Percentiles rank a stretch among this genome's conserved stretches.
Conservation (phyloP, 768 basidiomycete genomes). For the Pisolithus tinctorius region DNA sequence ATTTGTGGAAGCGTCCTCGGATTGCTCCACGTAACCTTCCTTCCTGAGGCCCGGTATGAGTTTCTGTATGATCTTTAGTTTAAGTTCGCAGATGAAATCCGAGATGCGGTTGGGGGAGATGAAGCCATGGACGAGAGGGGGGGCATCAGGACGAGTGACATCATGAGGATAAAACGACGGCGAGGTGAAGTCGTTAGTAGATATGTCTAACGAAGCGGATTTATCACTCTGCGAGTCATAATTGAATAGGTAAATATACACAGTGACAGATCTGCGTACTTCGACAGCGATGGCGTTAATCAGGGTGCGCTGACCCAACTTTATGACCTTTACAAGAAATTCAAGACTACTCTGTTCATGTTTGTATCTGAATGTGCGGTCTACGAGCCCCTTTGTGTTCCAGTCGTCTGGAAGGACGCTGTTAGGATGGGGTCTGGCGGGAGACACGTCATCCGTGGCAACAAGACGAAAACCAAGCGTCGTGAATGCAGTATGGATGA, state of each 20-base stretch:
- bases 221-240: slow-evolving; percentile 57
- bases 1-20: slow-evolving; percentile 29
- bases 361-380: slow-evolving; percentile 73
- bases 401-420: slow-evolving; percentile 67
- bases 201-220: slow-evolving; percentile 65
- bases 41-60: slow-evolving; percentile 81
- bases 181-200: slow-evolving; percentile 75
- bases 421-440: slow-evolving; percentile 27
- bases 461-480: slow-evolving; percentile 74
- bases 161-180: slow-evolving; percentile 72
- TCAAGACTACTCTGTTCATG: slow-evolving; percentile 91
- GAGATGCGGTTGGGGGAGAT: slow-evolving; percentile 74
- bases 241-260: slow-evolving; percentile 15
- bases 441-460: slow-evolving; percentile 53
- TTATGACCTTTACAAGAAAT: slow-evolving; percentile 74
- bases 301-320: slow-evolving; percentile 73
- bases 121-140: slow-evolving; percentile 70
- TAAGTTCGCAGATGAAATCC: slow-evolving; percentile 72
- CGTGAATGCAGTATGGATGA: slow-evolving; percentile 70
- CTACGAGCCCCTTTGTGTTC: slow-evolving; percentile 60
- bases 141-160: slow-evolving; percentile 34
- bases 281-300: slow-evolving; percentile 86
- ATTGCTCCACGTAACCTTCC: slow-evolving; percentile 69
- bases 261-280: slow-evolving; percentile 40
- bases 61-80: slow-evolving; percentile 72